phyloP scores from a whole-genome alignment of 257 asterid species.

The Ajuga chamaepitys region DNA sequence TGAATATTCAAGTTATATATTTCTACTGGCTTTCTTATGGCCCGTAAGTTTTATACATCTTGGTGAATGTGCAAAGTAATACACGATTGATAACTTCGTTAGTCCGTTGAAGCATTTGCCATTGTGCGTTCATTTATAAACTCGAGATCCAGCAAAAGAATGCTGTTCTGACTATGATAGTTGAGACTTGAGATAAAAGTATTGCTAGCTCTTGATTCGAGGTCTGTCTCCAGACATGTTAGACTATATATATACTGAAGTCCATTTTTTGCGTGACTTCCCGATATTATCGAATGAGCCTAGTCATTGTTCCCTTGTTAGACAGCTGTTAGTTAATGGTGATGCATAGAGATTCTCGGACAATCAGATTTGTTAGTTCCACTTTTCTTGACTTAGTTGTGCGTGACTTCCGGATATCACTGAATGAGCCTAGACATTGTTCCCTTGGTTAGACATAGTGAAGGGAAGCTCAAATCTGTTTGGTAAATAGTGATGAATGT shows the following conservation, averaged over 20 bases:
- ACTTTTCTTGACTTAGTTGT: background rate
- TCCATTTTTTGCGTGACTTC: background rate
- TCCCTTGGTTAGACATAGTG: background rate
- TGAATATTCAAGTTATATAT: background rate
- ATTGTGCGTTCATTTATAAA: background rate
- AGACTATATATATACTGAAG: background rate
- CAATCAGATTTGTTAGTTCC: background rate
- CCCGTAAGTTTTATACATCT: background rate
- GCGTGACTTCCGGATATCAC: too few species aligned
- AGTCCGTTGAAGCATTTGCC: background rate
- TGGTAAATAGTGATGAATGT: background rate
- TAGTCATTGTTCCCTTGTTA: background rate
- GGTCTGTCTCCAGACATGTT: background rate
- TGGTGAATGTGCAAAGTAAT: background rate
- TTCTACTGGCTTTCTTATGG: background rate
- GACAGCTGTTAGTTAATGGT: background rate
- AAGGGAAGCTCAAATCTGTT: background rate
- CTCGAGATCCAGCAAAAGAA: slow-evolving; percentile 1
- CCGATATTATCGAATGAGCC: background rate
- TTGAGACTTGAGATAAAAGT: background rate
- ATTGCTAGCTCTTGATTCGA: background rate
- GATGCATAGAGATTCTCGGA: background rate
- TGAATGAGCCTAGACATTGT: background rate
- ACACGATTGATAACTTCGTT: background rate
- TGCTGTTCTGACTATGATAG: background rate